Evolutionary conservation across 805 yeast genomes (phyloP).

Genomic region (Zygosaccharomyces pseudorouxii): DNA sequence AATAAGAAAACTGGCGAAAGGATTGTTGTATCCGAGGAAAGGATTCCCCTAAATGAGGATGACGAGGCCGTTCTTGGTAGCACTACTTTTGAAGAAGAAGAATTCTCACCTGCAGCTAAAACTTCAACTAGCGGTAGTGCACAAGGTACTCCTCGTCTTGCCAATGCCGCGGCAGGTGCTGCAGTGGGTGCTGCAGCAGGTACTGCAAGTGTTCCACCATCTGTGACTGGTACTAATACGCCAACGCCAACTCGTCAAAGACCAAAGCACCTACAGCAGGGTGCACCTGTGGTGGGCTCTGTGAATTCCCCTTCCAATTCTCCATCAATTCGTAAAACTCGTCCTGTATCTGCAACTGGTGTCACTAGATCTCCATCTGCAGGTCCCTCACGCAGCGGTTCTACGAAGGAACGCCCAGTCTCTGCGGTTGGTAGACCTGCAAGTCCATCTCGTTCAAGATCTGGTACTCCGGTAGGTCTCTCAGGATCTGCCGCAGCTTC

Average conservation of each 20-base stretch:
- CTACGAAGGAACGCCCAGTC: not conserved
- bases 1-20: conserved; percentile 42
- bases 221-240: not conserved
- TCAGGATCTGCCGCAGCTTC: not conserved
- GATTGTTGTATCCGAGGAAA: conserved; percentile 29
- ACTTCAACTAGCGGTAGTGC: too few species aligned
- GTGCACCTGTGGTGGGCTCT: not conserved
- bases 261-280: not conserved
- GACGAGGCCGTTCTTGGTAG: conserved; percentile 17
- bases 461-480: not conserved
- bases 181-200: not conserved
- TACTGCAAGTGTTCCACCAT: not conserved
- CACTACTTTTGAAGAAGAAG: conserved; percentile 21
- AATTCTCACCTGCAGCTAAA: conserved; percentile 1
- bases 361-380: not conserved
- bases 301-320: not conserved
- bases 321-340: not conserved
- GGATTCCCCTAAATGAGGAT: conserved; percentile 16
- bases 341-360: not conserved
- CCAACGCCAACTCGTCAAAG: not conserved
- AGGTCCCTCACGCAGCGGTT: not conserved
- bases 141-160: not conserved
- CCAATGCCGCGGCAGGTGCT: not conserved
- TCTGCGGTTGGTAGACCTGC: not conserved
- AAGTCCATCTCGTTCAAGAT: not conserved